phyloP scores from a whole-genome alignment of 139 green algal genomes.

The Deuterostichococcus epilithicus region DNA sequence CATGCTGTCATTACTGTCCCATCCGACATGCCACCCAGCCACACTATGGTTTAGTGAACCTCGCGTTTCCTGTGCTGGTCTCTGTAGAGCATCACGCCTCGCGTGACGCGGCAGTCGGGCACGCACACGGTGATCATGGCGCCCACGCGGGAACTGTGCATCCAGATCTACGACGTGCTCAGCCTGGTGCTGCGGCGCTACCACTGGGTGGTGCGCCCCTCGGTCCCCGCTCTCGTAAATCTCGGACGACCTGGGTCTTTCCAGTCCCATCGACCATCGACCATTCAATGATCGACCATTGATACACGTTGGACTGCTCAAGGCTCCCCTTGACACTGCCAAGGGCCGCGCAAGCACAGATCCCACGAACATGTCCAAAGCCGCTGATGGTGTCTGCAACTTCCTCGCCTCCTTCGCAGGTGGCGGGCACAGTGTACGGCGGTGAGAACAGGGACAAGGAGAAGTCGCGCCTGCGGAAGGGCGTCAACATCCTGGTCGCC shows the following conservation, averaged over 20 bases:
- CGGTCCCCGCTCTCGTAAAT: too few species aligned
- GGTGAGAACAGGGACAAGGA: slow-evolving; percentile 89
- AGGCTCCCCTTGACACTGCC: neutral
- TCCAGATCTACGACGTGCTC: slow-evolving; percentile 66
- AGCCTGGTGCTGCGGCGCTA: slow-evolving; percentile 38
- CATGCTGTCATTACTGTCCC: too few species aligned
- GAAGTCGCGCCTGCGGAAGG: slow-evolving; percentile 92
- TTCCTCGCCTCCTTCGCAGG: slow-evolving; percentile 1
- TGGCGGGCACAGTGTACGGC: slow-evolving; percentile 47
- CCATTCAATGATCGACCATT: too few species aligned
- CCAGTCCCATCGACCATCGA: too few species aligned
- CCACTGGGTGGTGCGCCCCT: slow-evolving; percentile 40
- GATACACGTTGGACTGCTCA: neutral
- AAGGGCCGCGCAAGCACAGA: too few species aligned
- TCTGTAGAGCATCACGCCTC: too few species aligned
- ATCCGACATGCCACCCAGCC: too few species aligned
- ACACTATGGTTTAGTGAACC: too few species aligned
- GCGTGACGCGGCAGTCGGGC: slow-evolving; percentile 62
- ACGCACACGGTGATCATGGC: slow-evolving; percentile 73
- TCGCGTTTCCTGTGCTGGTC: too few species aligned
- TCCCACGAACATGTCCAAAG: neutral
- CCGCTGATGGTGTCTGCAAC: neutral
- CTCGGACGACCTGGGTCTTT: too few species aligned
- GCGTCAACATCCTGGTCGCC: slow-evolving; percentile 79
- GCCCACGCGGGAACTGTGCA: slow-evolving; percentile 84